phyloP scores from a whole-genome alignment of 1,139 yeast species.

The Saccharomyces hybrid region DNA sequence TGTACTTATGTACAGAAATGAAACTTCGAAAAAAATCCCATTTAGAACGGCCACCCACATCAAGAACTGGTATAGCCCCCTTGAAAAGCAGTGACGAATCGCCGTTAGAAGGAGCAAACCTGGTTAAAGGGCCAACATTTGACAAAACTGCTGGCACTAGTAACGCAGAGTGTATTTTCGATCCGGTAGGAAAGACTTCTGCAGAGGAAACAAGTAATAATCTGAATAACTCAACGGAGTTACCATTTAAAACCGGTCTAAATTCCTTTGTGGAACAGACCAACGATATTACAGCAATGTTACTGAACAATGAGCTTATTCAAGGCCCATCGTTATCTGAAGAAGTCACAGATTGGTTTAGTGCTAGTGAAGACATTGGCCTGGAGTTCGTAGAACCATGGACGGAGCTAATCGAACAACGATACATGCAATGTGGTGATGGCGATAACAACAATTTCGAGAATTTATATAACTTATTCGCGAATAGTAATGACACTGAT shows the following conservation, averaged over 20 bases:
- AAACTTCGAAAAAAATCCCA: slow-evolving; percentile 32
- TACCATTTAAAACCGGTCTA: not conserved
- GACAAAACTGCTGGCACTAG: not conserved
- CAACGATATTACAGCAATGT: not conserved
- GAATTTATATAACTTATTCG: slow-evolving; percentile 7
- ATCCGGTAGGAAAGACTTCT: not conserved
- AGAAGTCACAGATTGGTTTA: slow-evolving; percentile 66
- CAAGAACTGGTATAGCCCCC: not conserved
- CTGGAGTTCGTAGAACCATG: slow-evolving; percentile 84
- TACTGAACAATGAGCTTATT: not conserved
- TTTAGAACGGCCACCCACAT: not conserved
- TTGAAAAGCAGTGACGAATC: not conserved
- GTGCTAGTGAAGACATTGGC: slow-evolving; percentile 58
- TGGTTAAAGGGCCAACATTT: not conserved
- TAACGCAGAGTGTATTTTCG: not conserved
- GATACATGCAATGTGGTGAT: slow-evolving; percentile 16
- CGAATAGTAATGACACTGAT: not conserved
- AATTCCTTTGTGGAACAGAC: not conserved
- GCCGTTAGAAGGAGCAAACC: not conserved
- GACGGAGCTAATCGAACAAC: slow-evolving; percentile 76
- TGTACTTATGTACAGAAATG: slow-evolving; percentile 74
- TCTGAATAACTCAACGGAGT: not conserved
- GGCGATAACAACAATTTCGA: slow-evolving; percentile 8
- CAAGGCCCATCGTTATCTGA: slow-evolving; percentile 11
- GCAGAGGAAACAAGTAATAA: not conserved